These are phyloP conservation scores for Trichoderma sp. DNA, from an alignment of 2,329 filamentous ascomycete genomes.

Conservation along the genomic window DNA sequence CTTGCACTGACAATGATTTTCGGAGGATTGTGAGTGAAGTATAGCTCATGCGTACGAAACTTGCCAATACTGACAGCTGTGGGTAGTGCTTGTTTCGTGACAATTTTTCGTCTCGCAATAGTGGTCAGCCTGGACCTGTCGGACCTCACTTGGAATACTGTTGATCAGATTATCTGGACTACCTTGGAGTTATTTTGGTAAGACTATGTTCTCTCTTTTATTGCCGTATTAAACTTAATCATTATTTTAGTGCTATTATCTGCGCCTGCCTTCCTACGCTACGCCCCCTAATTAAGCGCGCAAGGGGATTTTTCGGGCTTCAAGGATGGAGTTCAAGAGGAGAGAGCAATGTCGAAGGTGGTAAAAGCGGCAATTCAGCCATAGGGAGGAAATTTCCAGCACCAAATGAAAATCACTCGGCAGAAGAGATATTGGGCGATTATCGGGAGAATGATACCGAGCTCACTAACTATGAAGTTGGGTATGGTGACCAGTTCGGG, in stretches of 20 bases:
- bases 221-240: background rate
- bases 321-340: background rate
- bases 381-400: background rate
- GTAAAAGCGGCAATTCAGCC: background rate
- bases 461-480: background rate
- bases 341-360: background rate
- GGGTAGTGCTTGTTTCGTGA: background rate
- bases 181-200: background rate
- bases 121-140: background rate
- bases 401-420: background rate
- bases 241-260: background rate
- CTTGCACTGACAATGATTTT: background rate
- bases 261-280: background rate
- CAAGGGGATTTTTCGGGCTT: background rate
- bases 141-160: background rate
- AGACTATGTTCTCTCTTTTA: background rate
- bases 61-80: no score
- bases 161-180: background rate
- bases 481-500: background rate
- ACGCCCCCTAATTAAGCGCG: background rate
- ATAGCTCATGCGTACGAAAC: no score
- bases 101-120: background rate
- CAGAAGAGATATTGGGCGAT: background rate
- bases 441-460: background rate
- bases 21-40: background rate